Conservation (phyloP, 257 asterid genomes). For the Prunella vulgaris region DNA sequence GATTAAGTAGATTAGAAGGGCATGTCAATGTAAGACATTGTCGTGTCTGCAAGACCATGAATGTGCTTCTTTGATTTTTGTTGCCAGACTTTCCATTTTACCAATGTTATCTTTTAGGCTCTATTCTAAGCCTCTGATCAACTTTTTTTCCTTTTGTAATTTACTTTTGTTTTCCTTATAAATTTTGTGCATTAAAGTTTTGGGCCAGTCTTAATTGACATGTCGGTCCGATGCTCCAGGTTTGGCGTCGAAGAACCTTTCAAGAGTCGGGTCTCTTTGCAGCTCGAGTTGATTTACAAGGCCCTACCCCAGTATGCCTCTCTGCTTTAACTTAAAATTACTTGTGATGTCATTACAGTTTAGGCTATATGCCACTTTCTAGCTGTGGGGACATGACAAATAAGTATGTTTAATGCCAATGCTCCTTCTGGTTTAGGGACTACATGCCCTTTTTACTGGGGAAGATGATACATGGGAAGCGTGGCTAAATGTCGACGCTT, state of each 20-base stretch:
- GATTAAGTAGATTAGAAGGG: constrained; percentile 1
- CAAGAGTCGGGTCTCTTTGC: constrained; percentile 98
- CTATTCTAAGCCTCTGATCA: constrained; percentile 2
- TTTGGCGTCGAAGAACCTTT: constrained; percentile 95
- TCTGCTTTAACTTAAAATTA: constrained; percentile 15
- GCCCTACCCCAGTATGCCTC: constrained; percentile 72
- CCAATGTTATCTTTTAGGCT: constrained; percentile 4
- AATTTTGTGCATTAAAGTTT: not conserved
- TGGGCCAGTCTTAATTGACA: not conserved
- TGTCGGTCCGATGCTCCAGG: constrained; percentile 42
- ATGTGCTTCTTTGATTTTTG: not conserved
- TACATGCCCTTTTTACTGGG: constrained; percentile 90
- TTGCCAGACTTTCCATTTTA: constrained; percentile 7
- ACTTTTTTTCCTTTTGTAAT: not conserved
- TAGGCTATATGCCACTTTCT: constrained; percentile 7
- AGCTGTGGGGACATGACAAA: constrained; percentile 22
- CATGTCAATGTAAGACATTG: constrained; percentile 1
- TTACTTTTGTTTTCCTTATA: constrained; percentile 1
- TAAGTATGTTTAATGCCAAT: not conserved
- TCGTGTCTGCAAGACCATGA: constrained; percentile 1
- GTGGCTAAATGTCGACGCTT: constrained; percentile 73
- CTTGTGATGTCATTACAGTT: constrained; percentile 7
- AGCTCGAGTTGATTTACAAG: constrained; percentile 97
- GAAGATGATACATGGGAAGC: constrained; percentile 99
- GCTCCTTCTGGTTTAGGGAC: constrained; percentile 47